Percentiles rank a stretch among this genome's conserved stretches.
phyloP scores from a whole-genome alignment of 2,329 filamentous ascomycete species.

The Apiospora saccharicola region DNA sequence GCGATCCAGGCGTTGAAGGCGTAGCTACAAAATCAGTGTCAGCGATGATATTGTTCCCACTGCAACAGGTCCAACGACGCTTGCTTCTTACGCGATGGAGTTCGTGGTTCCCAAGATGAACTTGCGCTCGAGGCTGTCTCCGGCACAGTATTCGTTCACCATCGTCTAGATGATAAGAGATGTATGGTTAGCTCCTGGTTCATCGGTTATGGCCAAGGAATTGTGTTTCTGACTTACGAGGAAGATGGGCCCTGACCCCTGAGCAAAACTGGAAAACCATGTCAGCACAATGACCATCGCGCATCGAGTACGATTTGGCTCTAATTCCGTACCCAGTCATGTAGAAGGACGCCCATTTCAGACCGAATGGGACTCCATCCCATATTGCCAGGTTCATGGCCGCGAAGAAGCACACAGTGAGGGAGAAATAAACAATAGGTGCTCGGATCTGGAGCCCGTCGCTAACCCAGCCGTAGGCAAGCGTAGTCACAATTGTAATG shows the following conservation, averaged over 20 bases:
- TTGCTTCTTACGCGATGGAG: conserved; percentile 7
- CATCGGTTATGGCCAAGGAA: background rate
- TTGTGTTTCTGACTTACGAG: background rate
- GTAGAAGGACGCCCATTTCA: background rate
- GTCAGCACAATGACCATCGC: background rate
- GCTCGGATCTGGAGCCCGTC: conserved; percentile 37
- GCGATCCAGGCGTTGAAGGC: conserved; percentile 16
- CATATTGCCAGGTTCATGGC: background rate
- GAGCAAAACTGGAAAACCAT: background rate
- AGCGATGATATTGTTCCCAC: background rate
- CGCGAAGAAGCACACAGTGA: conserved; percentile 24
- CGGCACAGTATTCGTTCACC: conserved; percentile 18
- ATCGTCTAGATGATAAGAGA: background rate
- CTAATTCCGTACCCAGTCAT: background rate
- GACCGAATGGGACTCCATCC: background rate
- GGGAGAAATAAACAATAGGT: conserved; percentile 38
- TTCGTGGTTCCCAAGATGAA: conserved; percentile 7
- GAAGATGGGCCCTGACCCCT: background rate
- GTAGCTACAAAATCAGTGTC: background rate
- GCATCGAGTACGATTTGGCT: background rate
- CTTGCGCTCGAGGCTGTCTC: conserved; percentile 19
- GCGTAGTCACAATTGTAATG: conserved; percentile 37
- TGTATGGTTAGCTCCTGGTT: background rate
- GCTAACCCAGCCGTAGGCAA: conserved; percentile 40
- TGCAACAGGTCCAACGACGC: too few relatives aligned